These are phyloP conservation scores for Nakazawaea holstii DNA, from an alignment of 805 yeast species.

Conservation along the genomic window DNA sequence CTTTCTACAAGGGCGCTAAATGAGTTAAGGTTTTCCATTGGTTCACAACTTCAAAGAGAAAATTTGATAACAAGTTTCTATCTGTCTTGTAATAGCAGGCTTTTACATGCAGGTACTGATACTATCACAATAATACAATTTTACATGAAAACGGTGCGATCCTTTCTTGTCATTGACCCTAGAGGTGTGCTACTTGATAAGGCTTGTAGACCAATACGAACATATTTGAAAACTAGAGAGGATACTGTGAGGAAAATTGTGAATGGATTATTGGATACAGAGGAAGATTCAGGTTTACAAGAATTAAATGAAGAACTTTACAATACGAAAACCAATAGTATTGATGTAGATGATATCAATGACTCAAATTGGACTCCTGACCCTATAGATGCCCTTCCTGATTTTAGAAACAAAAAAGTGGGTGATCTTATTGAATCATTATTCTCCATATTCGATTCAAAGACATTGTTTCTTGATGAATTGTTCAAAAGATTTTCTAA, in stretches of 20 bases:
- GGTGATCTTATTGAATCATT: conserved; percentile 69
- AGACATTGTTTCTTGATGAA: conserved; percentile 60
- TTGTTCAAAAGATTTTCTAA: conserved; percentile 57
- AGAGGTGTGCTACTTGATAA: conserved; percentile 77
- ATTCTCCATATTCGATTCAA: conserved; percentile 66
- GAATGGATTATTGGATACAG: conserved; percentile 55
- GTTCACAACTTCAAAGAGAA: conserved; percentile 42
- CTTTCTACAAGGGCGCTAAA: conserved; percentile 43
- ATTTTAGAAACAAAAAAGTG: conserved; percentile 56
- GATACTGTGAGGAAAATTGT: conserved; percentile 73
- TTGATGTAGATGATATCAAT: conserved; percentile 31
- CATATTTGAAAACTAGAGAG: conserved; percentile 62
- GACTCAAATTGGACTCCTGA: conserved; percentile 74
- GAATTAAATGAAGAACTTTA: conserved; percentile 54
- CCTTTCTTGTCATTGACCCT: conserved; percentile 78
- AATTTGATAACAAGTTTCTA: conserved; percentile 47
- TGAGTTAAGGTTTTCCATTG: conserved; percentile 53
- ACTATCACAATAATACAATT: conserved; percentile 66
- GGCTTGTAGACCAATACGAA: conserved; percentile 70
- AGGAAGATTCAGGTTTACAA: conserved; percentile 35
- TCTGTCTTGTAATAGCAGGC: conserved; percentile 31
- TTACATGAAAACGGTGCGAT: conserved; percentile 65
- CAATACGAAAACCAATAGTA: conserved; percentile 22
- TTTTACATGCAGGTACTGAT: conserved; percentile 77
- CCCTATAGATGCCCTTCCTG: conserved; percentile 87